phyloP scores from a whole-genome alignment of 1,139 yeast species.

The Yamadazyma mexicana region DNA sequence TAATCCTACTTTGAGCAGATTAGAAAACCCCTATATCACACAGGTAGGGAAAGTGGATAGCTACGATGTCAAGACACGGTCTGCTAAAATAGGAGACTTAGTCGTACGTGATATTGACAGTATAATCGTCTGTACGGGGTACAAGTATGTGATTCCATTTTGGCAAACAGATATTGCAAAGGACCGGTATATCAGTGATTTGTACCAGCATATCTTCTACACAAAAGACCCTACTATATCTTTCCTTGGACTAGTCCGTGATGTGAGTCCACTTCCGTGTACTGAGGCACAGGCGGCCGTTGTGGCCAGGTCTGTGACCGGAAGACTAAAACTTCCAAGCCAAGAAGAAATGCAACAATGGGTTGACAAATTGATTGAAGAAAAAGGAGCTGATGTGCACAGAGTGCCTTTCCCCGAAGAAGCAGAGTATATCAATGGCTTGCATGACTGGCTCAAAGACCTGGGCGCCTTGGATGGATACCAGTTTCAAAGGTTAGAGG shows the following conservation, averaged over 20 bases:
- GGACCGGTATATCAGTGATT: constrained; percentile 23
- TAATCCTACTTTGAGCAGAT: constrained; percentile 33
- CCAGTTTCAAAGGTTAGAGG: constrained; percentile 9
- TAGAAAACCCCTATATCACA: constrained; percentile 14
- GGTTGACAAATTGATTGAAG: constrained; percentile 19
- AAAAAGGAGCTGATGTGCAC: constrained; percentile 30
- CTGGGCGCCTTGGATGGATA: constrained; percentile 5
- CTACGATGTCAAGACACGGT: constrained; percentile 24
- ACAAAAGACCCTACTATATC: constrained; percentile 44
- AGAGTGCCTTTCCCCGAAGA: constrained; percentile 28
- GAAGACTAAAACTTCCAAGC: constrained; percentile 36
- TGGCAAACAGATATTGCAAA: constrained; percentile 15
- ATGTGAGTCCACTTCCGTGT: constrained; percentile 46
- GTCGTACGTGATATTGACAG: constrained; percentile 30
- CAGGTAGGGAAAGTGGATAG: constrained; percentile 28
- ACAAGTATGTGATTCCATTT: constrained; percentile 43
- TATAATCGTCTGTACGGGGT: constrained; percentile 50
- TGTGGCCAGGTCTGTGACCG: constrained; percentile 42
- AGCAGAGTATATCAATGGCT: constrained; percentile 20
- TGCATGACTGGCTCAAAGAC: constrained; percentile 2
- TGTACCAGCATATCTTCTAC: constrained; percentile 47
- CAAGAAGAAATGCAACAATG: constrained; percentile 27
- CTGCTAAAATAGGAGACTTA: constrained; percentile 25
- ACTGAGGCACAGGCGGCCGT: constrained; percentile 47
- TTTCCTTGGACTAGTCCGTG: constrained; percentile 36